Conservation (phyloP, 2,329 filamentous ascomycete species). For the Penicillium capsulatum region DNA sequence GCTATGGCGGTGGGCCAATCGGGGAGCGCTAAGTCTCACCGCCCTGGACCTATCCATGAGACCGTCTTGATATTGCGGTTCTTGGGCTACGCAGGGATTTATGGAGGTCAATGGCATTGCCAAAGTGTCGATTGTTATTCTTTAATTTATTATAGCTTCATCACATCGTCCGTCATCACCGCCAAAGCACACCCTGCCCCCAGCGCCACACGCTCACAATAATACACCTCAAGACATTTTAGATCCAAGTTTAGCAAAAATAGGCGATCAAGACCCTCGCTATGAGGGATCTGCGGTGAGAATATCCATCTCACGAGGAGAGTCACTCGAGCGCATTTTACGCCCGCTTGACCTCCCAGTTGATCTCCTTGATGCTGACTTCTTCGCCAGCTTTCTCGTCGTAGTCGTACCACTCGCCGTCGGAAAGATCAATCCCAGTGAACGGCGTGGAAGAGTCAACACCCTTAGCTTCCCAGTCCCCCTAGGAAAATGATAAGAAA, state of each 20-base stretch:
- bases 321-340: too few species aligned
- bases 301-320: too few species aligned
- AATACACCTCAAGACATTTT: slow-evolving; percentile 1
- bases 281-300: too few species aligned
- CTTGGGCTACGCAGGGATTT: too few species aligned
- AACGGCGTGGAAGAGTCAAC: slow-evolving; percentile 79
- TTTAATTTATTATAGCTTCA: too few species aligned
- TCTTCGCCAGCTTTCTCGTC: slow-evolving; percentile 90
- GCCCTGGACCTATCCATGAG: slow-evolving; percentile 18
- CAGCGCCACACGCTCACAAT: slow-evolving; percentile 1
- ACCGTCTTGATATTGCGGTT: too few species aligned
- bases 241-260: background rate
- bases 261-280: too few species aligned
- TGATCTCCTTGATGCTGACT: slow-evolving; percentile 84
- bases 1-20: slow-evolving; percentile 24
- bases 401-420: slow-evolving; percentile 98
- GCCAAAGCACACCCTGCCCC: background rate
- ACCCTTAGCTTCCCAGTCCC: slow-evolving; percentile 84
- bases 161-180: background rate
- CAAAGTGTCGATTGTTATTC: too few species aligned
- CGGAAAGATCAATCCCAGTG: slow-evolving; percentile 70
- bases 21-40: slow-evolving; percentile 17
- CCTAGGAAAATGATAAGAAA: slow-evolving; percentile 48
- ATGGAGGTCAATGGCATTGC: too few species aligned
- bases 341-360: slow-evolving; percentile 75